phyloP scores from a whole-genome alignment of 768 basidiomycete genomes.

The Naganishia randhawae region DNA sequence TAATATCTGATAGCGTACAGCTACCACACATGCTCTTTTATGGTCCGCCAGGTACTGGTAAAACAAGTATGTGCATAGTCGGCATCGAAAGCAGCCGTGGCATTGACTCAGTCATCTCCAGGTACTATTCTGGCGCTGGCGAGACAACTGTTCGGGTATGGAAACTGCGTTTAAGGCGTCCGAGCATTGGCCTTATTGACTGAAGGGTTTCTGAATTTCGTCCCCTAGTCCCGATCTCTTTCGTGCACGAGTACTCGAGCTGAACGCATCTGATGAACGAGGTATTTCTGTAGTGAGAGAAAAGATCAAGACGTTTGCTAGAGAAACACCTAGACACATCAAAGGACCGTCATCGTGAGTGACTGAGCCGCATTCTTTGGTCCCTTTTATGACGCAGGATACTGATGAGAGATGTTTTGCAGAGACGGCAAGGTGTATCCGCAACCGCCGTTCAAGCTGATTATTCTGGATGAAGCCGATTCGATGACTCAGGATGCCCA shows the following conservation, averaged over 20 bases:
- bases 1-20: conserved; percentile 53
- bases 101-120: conserved; percentile 24
- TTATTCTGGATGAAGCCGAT: conserved; percentile 97
- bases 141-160: conserved; percentile 88
- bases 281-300: conserved; percentile 95
- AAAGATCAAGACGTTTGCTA: conserved; percentile 95
- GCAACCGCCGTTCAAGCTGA: conserved; percentile 96
- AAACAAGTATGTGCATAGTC: conserved; percentile 60
- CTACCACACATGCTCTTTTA: conserved; percentile 99
- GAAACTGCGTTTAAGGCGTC: background rate
- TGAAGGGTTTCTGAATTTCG: background rate
- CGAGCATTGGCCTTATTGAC: background rate
- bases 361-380: background rate
- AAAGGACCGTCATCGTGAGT: conserved; percentile 47
- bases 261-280: conserved; percentile 98
- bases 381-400: background rate
- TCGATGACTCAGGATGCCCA: conserved; percentile 99
- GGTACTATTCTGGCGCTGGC: conserved; percentile 89
- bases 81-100: too few relatives aligned
- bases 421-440: conserved; percentile 68
- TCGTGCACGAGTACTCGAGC: conserved; percentile 82
- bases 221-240: conserved; percentile 81
- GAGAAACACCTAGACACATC: conserved; percentile 50
- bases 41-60: conserved; percentile 96
- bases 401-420: background rate